Base-by-base conservation (phyloP, 1,139 yeast genomes). In the Taphrina sp. region DNA sequence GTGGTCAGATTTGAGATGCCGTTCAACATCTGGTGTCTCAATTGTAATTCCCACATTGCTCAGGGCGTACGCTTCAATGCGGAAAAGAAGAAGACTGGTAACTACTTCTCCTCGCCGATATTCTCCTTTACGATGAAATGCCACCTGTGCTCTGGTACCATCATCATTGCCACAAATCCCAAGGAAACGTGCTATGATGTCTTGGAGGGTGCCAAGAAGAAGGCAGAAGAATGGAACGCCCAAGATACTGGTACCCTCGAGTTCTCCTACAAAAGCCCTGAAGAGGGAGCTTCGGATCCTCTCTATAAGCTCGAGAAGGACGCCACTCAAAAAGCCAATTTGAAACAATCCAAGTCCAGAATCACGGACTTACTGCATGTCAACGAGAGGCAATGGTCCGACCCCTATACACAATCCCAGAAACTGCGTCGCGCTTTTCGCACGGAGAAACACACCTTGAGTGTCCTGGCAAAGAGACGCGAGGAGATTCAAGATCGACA, bases 31-130 rank as follows among this genome's bases (percentile, higher is more conserved):
- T 60, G 62, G 58, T 69, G 72, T 51, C 45, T 36, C 7, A 43
- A 60, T 34, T 69, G 72, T 51, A 61, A 64, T 5, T 59, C 60
- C 28, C 59, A 54, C 31, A 61, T 69, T 14, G 64, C 67, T 1
- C 69, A 67, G 49, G 72, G 72, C 4, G 63, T 64, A 4, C 62
- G 72, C 10, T 69, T 62, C 61, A 69, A 69, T 56, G 72, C 72
- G 10, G 66, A 64, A 35, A 69, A 69, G 61, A 61, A 61, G 26
- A 62, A 61, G 52, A 60, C 60, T 22, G 72, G 72, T 3, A 56
- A 56, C 23, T 69, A 68, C 52, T 66, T 59, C 22, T 60, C 68
- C 5, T 64, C 68, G 2, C 67, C 70, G 5, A 65, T 69, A 8
- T 69, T 67, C 64, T 60, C 63, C 8, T 69, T 69, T 52, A 54